phyloP scores from a whole-genome alignment of 352 stramenopile genomes.

The Elongisporangium undulatum region DNA sequence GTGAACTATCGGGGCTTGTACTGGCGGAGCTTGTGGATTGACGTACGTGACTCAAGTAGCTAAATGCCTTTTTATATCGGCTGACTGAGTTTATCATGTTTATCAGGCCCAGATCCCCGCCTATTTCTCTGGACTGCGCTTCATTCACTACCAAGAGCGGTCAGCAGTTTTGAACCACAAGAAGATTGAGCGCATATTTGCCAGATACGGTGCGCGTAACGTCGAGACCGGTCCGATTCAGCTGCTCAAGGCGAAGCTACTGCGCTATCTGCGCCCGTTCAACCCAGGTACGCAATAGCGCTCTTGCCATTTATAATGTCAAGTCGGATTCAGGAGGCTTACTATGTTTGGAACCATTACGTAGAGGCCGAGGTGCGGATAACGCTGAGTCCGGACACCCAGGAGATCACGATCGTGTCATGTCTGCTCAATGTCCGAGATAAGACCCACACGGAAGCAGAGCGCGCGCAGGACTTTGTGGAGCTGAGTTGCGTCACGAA shows the following conservation, averaged over 20 bases:
- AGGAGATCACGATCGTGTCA: slow-evolving; percentile 59
- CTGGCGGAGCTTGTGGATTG: slow-evolving; percentile 72
- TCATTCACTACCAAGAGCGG: slow-evolving; percentile 69
- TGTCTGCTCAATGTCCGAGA: slow-evolving; percentile 21
- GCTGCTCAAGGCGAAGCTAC: slow-evolving; percentile 75
- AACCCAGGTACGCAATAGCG: slow-evolving; percentile 44
- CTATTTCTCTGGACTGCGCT: slow-evolving; percentile 70
- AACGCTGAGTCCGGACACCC: slow-evolving; percentile 27
- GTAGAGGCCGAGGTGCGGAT: slow-evolving; percentile 64
- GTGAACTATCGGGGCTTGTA: slow-evolving; percentile 69
- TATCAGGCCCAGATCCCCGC: slow-evolving; percentile 42
- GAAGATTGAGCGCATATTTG: slow-evolving; percentile 55
- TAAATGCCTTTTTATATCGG: background rate
- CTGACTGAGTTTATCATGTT: background rate
- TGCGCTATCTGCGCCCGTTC: slow-evolving; percentile 72
- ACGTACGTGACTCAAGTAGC: slow-evolving; percentile 24
- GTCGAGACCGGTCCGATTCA: slow-evolving; percentile 77
- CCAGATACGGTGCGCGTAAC: slow-evolving; percentile 81
- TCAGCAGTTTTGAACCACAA: slow-evolving; percentile 43
- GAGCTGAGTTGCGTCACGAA: slow-evolving; percentile 51
- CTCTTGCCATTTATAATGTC: background rate
- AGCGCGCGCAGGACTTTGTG: slow-evolving; percentile 16
- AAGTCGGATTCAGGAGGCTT: background rate
- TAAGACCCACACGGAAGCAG: slow-evolving; percentile 8
- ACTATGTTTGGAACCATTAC: background rate